Conservation (phyloP, 2,329 filamentous ascomycete species). For the Xylaria sp. region DNA sequence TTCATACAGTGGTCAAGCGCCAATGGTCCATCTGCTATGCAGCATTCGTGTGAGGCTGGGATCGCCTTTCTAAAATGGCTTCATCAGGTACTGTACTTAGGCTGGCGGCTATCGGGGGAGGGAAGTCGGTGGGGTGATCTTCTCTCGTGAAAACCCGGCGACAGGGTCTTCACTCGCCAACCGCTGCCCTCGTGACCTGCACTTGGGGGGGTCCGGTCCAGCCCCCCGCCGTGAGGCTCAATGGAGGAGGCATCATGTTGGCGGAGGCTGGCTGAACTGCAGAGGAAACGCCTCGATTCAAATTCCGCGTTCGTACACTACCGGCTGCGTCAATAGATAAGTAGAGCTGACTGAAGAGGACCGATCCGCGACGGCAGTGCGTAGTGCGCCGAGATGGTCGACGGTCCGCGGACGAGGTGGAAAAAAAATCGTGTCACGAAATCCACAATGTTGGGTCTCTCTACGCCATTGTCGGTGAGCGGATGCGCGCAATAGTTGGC, state of each 20-base stretch:
- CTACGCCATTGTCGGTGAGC: slow-evolving; percentile 12
- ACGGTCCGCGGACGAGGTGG: background rate
- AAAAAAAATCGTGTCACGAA: background rate
- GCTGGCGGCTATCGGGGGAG: background rate
- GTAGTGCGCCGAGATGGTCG: background rate
- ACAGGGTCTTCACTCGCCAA: background rate
- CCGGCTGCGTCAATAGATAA: background rate
- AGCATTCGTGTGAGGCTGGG: background rate
- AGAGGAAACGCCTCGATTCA: background rate
- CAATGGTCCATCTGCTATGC: background rate
- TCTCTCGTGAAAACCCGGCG: background rate
- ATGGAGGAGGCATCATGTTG: background rate
- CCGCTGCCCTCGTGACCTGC: background rate
- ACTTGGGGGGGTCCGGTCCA: background rate
- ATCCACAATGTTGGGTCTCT: background rate
- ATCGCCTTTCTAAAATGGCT: background rate
- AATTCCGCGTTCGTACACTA: background rate
- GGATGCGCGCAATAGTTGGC: background rate
- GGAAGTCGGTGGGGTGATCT: background rate
- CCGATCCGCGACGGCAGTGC: slow-evolving; percentile 6
- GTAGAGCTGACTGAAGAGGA: background rate
- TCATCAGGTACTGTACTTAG: background rate
- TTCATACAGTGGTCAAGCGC: no score
- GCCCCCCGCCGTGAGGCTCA: slow-evolving; percentile 17
- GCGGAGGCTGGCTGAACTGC: slow-evolving; percentile 1